Conservation (phyloP, 2,329 filamentous ascomycete species). For the Aspergillus sp. region DNA sequence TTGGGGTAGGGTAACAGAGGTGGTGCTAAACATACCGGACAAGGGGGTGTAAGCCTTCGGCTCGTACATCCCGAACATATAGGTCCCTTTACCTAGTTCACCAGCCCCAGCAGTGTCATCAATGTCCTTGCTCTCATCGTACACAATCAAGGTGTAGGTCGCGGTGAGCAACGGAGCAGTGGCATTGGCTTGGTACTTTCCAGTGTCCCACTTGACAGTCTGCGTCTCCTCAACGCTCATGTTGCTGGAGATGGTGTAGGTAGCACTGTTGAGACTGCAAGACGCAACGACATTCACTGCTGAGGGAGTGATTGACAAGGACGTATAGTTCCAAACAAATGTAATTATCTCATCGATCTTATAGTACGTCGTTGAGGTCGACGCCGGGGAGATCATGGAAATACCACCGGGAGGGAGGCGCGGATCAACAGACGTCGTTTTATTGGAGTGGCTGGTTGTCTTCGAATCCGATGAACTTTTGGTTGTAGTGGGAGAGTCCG, state of each 20-base stretch:
- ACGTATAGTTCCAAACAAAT: conserved; percentile 70
- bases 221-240: conserved; percentile 55
- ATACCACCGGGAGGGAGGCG: conserved; percentile 59
- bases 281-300: conserved; percentile 63
- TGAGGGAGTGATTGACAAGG: conserved; percentile 57
- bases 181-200: conserved; percentile 49
- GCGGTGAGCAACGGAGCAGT: conserved; percentile 56
- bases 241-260: conserved; percentile 64
- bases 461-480: conserved; percentile 9
- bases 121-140: conserved; percentile 56
- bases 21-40: conserved; percentile 42
- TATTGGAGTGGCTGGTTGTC: conserved; percentile 21
- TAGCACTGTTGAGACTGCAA: conserved; percentile 58
- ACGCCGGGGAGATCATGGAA: conserved; percentile 60
- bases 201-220: conserved; percentile 61
- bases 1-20: conserved; percentile 10
- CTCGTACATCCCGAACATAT: conserved; percentile 64
- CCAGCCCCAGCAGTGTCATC: conserved; percentile 55
- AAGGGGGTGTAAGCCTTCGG: conserved; percentile 54
- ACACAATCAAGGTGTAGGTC: conserved; percentile 64
- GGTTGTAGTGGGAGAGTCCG: conserved; percentile 1
- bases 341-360: conserved; percentile 64
- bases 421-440: conserved; percentile 50
- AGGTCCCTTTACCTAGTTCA: conserved; percentile 54
- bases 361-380: conserved; percentile 57